A percentile compares a stretch with the other conserved stretches of the same genome.
These are phyloP conservation scores for Leccinum obscurum DNA, from an alignment of 768 basidiomycete genomes.

Conservation along the genomic window DNA sequence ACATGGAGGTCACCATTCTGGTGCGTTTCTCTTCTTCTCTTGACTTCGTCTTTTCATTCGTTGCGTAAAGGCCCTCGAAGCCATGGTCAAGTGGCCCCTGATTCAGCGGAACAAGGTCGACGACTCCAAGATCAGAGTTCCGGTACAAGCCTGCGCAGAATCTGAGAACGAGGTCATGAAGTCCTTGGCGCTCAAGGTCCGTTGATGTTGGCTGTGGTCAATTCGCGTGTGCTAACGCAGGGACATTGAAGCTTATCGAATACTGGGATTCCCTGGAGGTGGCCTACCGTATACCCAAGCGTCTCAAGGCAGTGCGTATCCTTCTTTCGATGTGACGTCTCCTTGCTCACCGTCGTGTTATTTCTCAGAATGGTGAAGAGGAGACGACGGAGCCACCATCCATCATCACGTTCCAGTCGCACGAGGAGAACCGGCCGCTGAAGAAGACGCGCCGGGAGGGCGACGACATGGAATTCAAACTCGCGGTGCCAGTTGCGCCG, in stretches of 20 bases:
- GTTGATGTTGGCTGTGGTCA: slow-evolving; percentile 9
- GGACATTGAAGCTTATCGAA: slow-evolving; percentile 57
- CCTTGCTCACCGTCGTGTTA: neutral
- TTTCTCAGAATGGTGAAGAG: slow-evolving; percentile 34
- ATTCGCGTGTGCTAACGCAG: neutral
- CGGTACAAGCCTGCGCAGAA: slow-evolving; percentile 54
- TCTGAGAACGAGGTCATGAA: slow-evolving; percentile 59
- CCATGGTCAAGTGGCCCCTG: slow-evolving; percentile 78
- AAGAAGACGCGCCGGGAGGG: slow-evolving; percentile 34
- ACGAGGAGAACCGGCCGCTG: slow-evolving; percentile 33
- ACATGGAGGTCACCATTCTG: slow-evolving; percentile 67
- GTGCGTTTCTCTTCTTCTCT: slow-evolving; percentile 44
- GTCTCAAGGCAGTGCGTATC: slow-evolving; percentile 43
- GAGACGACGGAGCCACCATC: slow-evolving; percentile 21
- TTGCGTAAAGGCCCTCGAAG: slow-evolving; percentile 54
- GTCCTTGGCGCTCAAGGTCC: slow-evolving; percentile 62
- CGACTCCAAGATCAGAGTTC: slow-evolving; percentile 69
- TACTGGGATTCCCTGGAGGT: slow-evolving; percentile 77
- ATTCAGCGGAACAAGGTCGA: slow-evolving; percentile 90
- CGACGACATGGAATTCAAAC: slow-evolving; percentile 26
- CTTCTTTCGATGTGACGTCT: neutral
- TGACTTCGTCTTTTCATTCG: neutral
- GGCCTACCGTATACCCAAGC: slow-evolving; percentile 88
- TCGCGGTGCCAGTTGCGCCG: neutral
- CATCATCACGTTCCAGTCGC: slow-evolving; percentile 20